Evolutionary conservation across 352 stramenopile species (phyloP).

Genomic region (Phytophthora sp.): DNA sequence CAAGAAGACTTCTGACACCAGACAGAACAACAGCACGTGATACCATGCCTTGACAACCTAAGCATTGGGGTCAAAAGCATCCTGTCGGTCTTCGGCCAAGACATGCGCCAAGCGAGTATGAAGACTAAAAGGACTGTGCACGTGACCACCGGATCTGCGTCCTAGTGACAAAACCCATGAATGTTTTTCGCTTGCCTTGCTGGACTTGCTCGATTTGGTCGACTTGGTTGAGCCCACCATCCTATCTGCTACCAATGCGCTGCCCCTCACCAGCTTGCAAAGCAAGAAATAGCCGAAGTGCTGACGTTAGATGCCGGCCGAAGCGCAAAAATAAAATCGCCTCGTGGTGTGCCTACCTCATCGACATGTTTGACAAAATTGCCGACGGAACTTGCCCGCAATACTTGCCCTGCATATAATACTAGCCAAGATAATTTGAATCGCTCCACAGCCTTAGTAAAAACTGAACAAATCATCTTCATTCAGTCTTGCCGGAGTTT

Average conservation of each 20-base stretch:
- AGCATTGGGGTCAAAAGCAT: constrained; percentile 60
- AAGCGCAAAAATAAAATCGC: neutral
- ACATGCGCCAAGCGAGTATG: constrained; percentile 15
- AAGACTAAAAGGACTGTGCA: constrained; percentile 19
- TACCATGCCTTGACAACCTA: constrained; percentile 51
- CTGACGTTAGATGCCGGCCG: constrained; percentile 3
- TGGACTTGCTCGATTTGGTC: constrained; percentile 1
- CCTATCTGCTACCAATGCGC: neutral
- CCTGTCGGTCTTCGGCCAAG: constrained; percentile 25
- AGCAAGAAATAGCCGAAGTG: neutral
- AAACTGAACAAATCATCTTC: neutral
- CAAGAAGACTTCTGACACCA: constrained; percentile 58
- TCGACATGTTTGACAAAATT: neutral
- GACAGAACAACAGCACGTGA: constrained; percentile 49
- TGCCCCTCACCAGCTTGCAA: neutral
- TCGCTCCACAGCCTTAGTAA: neutral
- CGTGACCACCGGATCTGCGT: constrained; percentile 3
- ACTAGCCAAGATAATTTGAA: too few species aligned
- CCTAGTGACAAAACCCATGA: constrained; percentile 13
- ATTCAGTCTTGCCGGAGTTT: neutral
- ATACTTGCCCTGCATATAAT: neutral
- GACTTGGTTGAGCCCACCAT: constrained; percentile 6
- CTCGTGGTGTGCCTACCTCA: neutral
- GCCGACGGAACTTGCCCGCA: neutral
- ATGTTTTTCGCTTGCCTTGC: constrained; percentile 11